These are phyloP conservation scores for Leccinum rimulosum DNA, from an alignment of 768 basidiomycete species.

Conservation along the genomic window DNA sequence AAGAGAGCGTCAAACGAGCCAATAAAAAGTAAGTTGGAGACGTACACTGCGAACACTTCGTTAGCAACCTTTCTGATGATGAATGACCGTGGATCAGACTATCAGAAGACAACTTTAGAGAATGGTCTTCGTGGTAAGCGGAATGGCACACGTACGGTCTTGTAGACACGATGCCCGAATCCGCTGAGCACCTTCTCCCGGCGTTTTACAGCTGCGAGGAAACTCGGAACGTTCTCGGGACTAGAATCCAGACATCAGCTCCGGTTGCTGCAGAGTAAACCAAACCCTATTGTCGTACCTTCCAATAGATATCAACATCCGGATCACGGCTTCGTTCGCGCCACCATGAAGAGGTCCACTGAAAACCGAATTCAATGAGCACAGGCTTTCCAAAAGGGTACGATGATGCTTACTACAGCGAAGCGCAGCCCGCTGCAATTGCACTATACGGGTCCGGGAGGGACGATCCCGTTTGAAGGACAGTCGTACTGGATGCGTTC, in stretches of 20 bases:
- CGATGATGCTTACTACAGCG: slow-evolving; percentile 62
- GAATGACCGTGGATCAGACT: slow-evolving; percentile 90
- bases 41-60: slow-evolving; percentile 87
- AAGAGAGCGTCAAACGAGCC: neutral
- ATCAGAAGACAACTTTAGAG: neutral
- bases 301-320: slow-evolving; percentile 89
- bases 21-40: slow-evolving; percentile 7
- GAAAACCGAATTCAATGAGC: neutral
- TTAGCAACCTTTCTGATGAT: slow-evolving; percentile 89
- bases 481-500: slow-evolving; percentile 83
- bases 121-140: neutral
- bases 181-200: slow-evolving; percentile 88
- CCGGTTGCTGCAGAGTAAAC: neutral
- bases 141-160: slow-evolving; percentile 47
- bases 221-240: slow-evolving; percentile 81
- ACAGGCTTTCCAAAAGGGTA: neutral
- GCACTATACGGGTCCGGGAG: slow-evolving; percentile 90
- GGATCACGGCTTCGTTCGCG: slow-evolving; percentile 91
- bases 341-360: slow-evolving; percentile 53
- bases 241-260: slow-evolving; percentile 32
- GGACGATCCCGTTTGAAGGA: slow-evolving; percentile 84
- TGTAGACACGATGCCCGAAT: slow-evolving; percentile 86
- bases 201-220: slow-evolving; percentile 82
- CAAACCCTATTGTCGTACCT: slow-evolving; percentile 43
- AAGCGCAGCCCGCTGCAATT: slow-evolving; percentile 85